Percentiles rank a stretch among this genome's conserved stretches.
These are phyloP conservation scores for Lasiodiplodia gonubiensis DNA, from an alignment of 2,329 filamentous ascomycete genomes.

Conservation along the genomic window DNA sequence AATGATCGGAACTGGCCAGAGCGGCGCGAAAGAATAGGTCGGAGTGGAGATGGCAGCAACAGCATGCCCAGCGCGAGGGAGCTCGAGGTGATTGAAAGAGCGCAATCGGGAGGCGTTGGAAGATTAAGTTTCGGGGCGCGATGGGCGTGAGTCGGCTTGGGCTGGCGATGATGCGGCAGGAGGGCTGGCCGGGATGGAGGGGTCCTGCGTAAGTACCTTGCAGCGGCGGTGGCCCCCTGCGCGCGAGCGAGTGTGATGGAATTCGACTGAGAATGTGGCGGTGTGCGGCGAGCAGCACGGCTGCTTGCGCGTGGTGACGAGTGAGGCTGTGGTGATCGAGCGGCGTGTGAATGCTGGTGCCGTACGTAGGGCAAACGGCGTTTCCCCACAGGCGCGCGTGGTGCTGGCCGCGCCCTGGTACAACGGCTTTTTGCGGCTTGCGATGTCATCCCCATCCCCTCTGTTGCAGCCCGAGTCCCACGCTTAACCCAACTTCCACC, in stretches of 20 bases:
- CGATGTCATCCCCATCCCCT: slow-evolving; percentile 24
- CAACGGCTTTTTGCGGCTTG: slow-evolving; percentile 19
- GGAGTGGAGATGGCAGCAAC: slow-evolving; percentile 6
- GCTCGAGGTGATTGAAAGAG: slow-evolving; percentile 1
- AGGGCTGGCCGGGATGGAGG: slow-evolving; percentile 27
- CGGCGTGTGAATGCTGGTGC: slow-evolving; percentile 7
- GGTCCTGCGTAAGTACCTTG: slow-evolving; percentile 27
- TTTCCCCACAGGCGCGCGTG: slow-evolving; percentile 24
- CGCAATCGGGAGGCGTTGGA: slow-evolving; percentile 3
- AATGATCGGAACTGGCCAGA: slow-evolving; percentile 22
- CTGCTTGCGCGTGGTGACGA: slow-evolving; percentile 7
- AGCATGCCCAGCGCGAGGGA: slow-evolving; percentile 28
- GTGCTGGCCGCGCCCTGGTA: slow-evolving; percentile 17
- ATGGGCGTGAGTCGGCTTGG: slow-evolving; percentile 25
- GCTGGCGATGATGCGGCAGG: slow-evolving; percentile 27
- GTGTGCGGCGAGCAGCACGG: slow-evolving; percentile 24
- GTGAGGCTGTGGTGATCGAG: slow-evolving; percentile 9
- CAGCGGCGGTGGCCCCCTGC: slow-evolving; percentile 25
- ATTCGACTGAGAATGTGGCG: slow-evolving; percentile 25
- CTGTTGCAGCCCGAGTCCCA: slow-evolving; percentile 18
- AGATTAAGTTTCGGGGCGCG: slow-evolving; percentile 20
- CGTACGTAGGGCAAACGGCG: slow-evolving; percentile 23
- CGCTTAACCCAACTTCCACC: slow-evolving; percentile 1
- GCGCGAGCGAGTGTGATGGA: slow-evolving; percentile 24
- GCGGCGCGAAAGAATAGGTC: slow-evolving; percentile 17